phyloP scores from a whole-genome alignment of 176 grass and related monocot species.

The Aegilops sharonensis region DNA sequence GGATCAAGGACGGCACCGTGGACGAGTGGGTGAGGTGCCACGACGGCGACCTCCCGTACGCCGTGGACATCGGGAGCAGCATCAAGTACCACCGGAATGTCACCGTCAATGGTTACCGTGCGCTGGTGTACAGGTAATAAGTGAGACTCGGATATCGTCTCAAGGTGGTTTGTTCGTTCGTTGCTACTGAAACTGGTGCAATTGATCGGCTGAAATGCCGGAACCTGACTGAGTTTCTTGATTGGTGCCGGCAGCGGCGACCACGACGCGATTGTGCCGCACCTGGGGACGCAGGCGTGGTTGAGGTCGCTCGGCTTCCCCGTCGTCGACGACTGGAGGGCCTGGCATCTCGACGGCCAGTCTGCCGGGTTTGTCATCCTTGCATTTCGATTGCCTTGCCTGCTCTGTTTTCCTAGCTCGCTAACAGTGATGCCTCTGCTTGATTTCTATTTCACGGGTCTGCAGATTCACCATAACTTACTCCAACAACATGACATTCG shows the following conservation, averaged over 20 bases:
- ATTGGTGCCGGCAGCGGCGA: conserved; percentile 33
- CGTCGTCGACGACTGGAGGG: conserved; percentile 42
- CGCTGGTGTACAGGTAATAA: conserved; percentile 38
- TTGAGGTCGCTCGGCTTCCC: conserved; percentile 50
- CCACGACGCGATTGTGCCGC: conserved; percentile 41
- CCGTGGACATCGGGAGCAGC: not conserved
- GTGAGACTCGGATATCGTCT: not conserved
- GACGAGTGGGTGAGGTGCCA: conserved; percentile 49
- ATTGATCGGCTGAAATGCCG: not conserved
- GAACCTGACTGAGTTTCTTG: not conserved
- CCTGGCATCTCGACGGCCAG: conserved; percentile 51
- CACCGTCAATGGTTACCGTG: conserved; percentile 39
- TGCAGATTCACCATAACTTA: conserved; percentile 44
- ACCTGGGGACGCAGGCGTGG: conserved; percentile 57
- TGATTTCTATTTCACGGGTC: not conserved
- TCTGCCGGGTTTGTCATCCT: conserved; percentile 26
- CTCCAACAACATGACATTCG: conserved; percentile 50
- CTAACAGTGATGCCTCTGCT: not conserved
- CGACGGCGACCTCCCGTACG: conserved; percentile 21
- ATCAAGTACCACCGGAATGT: conserved; percentile 43
- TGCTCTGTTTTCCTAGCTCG: not conserved
- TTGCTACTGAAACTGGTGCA: not conserved
- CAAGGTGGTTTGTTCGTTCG: not conserved
- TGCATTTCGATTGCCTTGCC: no score
- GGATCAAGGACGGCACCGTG: conserved; percentile 47